Evolutionary conservation across 306 rosid genomes (phyloP), one percentile per base, ranked within the genome.

Genomic region (Cucurbita maxima): DNA sequence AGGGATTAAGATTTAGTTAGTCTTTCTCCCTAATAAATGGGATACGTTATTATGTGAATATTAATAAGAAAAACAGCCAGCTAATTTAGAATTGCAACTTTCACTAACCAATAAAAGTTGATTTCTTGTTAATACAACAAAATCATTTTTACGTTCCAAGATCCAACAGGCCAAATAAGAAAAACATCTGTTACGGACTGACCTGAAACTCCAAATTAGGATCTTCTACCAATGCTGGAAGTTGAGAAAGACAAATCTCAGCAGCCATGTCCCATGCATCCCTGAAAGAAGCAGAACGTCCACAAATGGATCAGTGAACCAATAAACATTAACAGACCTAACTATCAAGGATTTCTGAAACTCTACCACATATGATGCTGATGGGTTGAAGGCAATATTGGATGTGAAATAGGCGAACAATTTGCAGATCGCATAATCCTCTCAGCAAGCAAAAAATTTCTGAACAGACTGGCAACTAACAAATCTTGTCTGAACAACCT

Each of bases 211-310:
- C 97, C 15, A 87, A 87, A 74, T 73, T 88, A 73, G 96, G 96
- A 81, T 95, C 95, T 79, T 89, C 91, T 40, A 89, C 85, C 84
- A 95, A 80, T 22, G 85, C 81, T 40, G 99, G 96, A 83, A 91
- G 99, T 83, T 95, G 99, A 82, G 99, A 84, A 61, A 95, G 99
- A 85, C 97, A 95, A 58, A 95, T 89, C 85, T 95, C 99, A 79
- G 97, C 99, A 79, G 97, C 99, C 99, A 95, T 95, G 85, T 95
- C 99, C 99, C 99, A 95, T 15, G 99, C 99, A 87, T 95, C 99
- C 99, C 99, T 95, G 85, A 85, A 82, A 77, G 69, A 58, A 58
- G 52, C 56, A 78, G 34, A n/a, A 74, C 54, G 38, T 73, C 77
- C 61, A 77, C 34, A 43, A 52, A 48, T 37, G 78, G 79, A 44